Base-by-base conservation (phyloP, 176 grass and related monocot genomes). In the Phragmites australis region DNA sequence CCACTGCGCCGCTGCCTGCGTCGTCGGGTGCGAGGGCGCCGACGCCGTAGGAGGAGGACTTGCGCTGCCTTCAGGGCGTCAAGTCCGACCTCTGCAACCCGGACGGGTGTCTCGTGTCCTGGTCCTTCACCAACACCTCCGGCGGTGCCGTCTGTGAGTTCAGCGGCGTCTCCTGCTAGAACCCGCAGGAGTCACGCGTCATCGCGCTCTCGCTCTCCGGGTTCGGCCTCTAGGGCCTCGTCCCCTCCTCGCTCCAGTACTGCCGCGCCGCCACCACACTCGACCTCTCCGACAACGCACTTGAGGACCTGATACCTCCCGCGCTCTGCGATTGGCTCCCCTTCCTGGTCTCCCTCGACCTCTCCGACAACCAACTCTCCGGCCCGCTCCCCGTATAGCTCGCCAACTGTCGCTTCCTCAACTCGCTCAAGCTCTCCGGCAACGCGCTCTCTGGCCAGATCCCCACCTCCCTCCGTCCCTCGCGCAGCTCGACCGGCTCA, bases 291-390 rank as follows among this genome's bases (percentile, higher is more conserved):
- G 6, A 0, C 32, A 98, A 98, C 86, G 65, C 55, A 16, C 80
- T 98, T 43, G 56, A 50, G 0, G 92, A n/a, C 0, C 11, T 4
- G 1, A 87, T 94, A 46, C 92, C 86, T 5, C 39, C 92, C 2
- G 48, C 83, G 25, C 86, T 98, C 64, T 94, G 95, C 74, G 88
- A 92, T 27, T 98, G 95, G 95, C 51, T 94, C 31, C 95, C 95
- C 2, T 98, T 45, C 65, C 17, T 98, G 40, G 90, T 93, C 53
- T 42, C 0, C 8, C 88, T 98, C 8, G 96, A 98, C 78, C 88
- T 98, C 73, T 94, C 96, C 58, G 21, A 18, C 47, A 98, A 94
- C 84, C 45, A 45, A 25, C 37, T 94, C 50, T 68, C 77, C 18
- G 96, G 92, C 31, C 51, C 68, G 45, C 79, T 98, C 12, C 96